Evolutionary conservation across 2,329 filamentous ascomycete species (phyloP).

Genomic region (Lasiodiplodia sp.): DNA sequence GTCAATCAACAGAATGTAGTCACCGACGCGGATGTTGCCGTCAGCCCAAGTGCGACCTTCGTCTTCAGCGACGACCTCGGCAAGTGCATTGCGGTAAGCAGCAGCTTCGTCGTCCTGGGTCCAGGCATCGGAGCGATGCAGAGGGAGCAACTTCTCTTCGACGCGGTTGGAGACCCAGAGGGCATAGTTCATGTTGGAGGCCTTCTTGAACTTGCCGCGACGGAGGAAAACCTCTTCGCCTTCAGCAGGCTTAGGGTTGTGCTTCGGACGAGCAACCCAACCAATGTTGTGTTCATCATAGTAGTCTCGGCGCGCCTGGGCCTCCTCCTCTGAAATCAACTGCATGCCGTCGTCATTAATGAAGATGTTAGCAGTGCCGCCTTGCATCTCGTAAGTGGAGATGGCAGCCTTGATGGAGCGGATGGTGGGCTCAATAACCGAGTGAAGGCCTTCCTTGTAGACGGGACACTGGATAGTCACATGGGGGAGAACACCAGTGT

Average conservation of each 20-base stretch:
- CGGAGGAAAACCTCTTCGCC: conserved; percentile 58
- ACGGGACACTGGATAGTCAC: conserved; percentile 62
- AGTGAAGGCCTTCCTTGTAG: conserved; percentile 51
- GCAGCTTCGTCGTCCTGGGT: conserved; percentile 53
- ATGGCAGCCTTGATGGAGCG: conserved; percentile 80
- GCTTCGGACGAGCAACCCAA: conserved; percentile 58
- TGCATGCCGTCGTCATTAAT: conserved; percentile 79
- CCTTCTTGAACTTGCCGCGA: conserved; percentile 73
- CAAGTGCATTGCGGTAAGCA: conserved; percentile 60
- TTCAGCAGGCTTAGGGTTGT: conserved; percentile 60
- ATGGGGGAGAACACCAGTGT: conserved; percentile 51
- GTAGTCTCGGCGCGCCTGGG: conserved; percentile 54
- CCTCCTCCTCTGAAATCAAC: conserved; percentile 62
- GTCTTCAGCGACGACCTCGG: conserved; percentile 61
- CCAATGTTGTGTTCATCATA: conserved; percentile 60
- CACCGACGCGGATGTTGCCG: conserved; percentile 67
- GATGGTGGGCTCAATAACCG: conserved; percentile 76
- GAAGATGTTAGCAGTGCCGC: conserved; percentile 80
- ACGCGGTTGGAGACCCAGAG: conserved; percentile 69
- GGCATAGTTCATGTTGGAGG: conserved; percentile 72
- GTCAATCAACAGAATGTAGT: conserved; percentile 72
- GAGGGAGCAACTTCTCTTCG: conserved; percentile 69
- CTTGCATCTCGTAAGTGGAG: conserved; percentile 77
- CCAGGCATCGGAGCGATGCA: conserved; percentile 69
- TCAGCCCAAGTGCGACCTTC: conserved; percentile 64